phyloP scores from a whole-genome alignment of 352 stramenopile species.

The Peronospora farinosa region DNA sequence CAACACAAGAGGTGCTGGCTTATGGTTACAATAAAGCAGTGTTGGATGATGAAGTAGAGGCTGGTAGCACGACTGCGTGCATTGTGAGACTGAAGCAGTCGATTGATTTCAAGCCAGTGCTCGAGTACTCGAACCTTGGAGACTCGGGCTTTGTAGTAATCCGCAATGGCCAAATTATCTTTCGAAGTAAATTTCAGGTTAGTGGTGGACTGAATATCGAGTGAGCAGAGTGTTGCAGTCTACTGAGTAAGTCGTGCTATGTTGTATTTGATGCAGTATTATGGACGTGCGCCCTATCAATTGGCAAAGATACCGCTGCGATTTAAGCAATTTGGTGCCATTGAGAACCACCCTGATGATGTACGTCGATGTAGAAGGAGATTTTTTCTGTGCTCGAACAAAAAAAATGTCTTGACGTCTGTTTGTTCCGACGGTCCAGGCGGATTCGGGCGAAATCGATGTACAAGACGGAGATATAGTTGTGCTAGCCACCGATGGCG shows the following conservation, averaged over 20 bases:
- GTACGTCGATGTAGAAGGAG: slow-evolving; percentile 26
- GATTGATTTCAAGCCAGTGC: slow-evolving; percentile 34
- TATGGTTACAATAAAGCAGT: slow-evolving; percentile 57
- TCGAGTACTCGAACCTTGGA: slow-evolving; percentile 78
- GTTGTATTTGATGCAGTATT: slow-evolving; percentile 33
- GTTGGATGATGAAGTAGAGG: slow-evolving; percentile 62
- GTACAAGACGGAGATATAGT: slow-evolving; percentile 73
- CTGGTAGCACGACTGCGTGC: slow-evolving; percentile 69
- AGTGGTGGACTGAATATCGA: background rate
- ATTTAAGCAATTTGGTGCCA: slow-evolving; percentile 71
- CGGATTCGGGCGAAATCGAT: slow-evolving; percentile 60
- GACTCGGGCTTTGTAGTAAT: slow-evolving; percentile 77
- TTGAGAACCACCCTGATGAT: slow-evolving; percentile 69
- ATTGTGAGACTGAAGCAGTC: slow-evolving; percentile 61
- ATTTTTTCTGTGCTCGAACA: background rate
- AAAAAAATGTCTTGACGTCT: slow-evolving; percentile 1
- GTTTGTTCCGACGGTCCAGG: slow-evolving; percentile 24
- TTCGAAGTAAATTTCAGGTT: slow-evolving; percentile 71
- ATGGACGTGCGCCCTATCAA: slow-evolving; percentile 69
- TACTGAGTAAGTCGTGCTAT: background rate
- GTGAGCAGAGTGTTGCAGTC: background rate
- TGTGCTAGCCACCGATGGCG: slow-evolving; percentile 71
- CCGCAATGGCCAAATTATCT: slow-evolving; percentile 50
- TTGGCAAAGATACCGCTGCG: slow-evolving; percentile 66
- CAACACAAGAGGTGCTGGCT: slow-evolving; percentile 48